These are phyloP conservation scores for Liquidambar formosana DNA, from an alignment of 164 flowering plant species.

Conservation along the genomic window DNA sequence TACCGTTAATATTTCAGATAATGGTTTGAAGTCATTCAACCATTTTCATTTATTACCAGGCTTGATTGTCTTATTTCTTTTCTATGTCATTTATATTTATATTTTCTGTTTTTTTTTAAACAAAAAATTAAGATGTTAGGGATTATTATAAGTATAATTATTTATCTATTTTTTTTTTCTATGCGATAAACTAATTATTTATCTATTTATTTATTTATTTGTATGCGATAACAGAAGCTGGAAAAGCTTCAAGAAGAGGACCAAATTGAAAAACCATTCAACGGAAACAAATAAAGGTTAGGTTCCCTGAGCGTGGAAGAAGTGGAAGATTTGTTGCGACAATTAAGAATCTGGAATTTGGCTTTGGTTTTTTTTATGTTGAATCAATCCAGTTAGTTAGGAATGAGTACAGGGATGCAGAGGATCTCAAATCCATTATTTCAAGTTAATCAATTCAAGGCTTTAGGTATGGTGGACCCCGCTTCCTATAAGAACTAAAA, in stretches of 20 bases:
- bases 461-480: no score
- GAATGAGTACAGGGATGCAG: no score
- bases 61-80: neutral
- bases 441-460: no score
- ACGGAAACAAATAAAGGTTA: constrained; percentile 85
- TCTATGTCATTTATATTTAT: neutral
- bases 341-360: constrained; percentile 69
- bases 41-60: neutral
- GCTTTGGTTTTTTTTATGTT: no score
- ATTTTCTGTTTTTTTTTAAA: no score
- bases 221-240: constrained; percentile 70
- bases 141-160: no score
- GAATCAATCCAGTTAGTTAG: no score
- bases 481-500: no score
- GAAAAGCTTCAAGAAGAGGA: constrained; percentile 90
- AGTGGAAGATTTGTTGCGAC: constrained; percentile 76
- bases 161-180: no score
- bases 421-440: no score
- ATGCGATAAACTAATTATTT: neutral
- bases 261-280: constrained; percentile 91
- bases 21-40: neutral
- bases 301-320: constrained; percentile 93
- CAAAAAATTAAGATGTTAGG: no score
- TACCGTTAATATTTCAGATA: no score
- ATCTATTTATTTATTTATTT: neutral